Evolutionary conservation across 1,284 basidiomycete species (phyloP).

Genomic region (Limonomyces culmigenus): DNA sequence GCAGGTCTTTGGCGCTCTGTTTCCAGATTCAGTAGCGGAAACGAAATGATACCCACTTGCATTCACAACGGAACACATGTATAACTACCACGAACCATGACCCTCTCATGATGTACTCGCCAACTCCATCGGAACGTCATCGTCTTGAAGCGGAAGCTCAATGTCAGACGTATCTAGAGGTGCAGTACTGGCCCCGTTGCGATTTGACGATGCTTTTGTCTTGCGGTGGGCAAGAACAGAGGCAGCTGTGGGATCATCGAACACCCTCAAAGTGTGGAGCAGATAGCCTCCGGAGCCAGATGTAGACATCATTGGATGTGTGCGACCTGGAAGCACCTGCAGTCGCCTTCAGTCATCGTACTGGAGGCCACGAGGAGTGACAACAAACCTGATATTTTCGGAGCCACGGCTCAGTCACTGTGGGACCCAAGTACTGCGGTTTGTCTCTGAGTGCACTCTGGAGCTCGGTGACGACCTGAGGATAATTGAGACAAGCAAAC

Average conservation of each 20-base stretch:
- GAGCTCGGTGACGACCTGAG: slow-evolving; percentile 55
- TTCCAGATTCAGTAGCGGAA: slow-evolving; percentile 43
- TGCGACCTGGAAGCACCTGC: slow-evolving; percentile 79
- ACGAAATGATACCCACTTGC: too few relatives aligned
- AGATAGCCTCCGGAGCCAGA: slow-evolving; percentile 84
- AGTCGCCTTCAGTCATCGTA: neutral
- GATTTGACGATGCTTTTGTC: slow-evolving; percentile 12
- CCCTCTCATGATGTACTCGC: too few relatives aligned
- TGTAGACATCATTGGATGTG: slow-evolving; percentile 90
- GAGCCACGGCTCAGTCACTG: slow-evolving; percentile 79
- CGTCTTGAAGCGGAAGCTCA: too few relatives aligned
- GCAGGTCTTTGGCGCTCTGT: slow-evolving; percentile 43
- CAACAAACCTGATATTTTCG: slow-evolving; percentile 66
- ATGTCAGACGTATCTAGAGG: too few relatives aligned
- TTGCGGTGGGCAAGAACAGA: slow-evolving; percentile 25
- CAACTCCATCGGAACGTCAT: too few relatives aligned
- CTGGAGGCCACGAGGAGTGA: neutral
- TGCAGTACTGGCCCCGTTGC: too few relatives aligned
- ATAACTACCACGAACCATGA: too few relatives aligned
- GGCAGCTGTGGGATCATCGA: slow-evolving; percentile 47
- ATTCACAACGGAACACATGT: too few relatives aligned
- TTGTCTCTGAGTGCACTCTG: slow-evolving; percentile 55
- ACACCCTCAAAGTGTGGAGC: slow-evolving; percentile 77
- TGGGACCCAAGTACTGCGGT: slow-evolving; percentile 62
- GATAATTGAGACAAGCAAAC: too few relatives aligned